These are phyloP conservation scores for Cyberlindnera bimundalis DNA, from an alignment of 805 yeast genomes.

Conservation along the genomic window DNA sequence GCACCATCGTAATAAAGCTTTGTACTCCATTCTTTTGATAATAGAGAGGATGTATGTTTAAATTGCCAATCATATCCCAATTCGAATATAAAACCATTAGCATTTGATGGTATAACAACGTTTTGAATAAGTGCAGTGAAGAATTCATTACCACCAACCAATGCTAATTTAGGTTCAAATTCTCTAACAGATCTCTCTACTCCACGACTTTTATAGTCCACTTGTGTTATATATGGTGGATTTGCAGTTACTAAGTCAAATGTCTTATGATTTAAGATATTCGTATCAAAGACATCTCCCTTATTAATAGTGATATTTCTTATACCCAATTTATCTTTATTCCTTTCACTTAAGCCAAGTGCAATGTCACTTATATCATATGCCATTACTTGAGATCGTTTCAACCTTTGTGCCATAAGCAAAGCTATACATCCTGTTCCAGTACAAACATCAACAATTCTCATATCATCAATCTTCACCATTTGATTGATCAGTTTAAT, in stretches of 20 bases:
- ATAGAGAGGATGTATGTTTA: slow-evolving; percentile 31
- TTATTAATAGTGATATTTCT: slow-evolving; percentile 7
- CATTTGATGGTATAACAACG: slow-evolving; percentile 39
- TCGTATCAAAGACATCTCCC: slow-evolving; percentile 10
- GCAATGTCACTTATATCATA: slow-evolving; percentile 59
- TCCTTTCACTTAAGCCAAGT: slow-evolving; percentile 44
- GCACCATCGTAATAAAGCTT: slow-evolving; percentile 50
- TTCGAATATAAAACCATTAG: slow-evolving; percentile 70
- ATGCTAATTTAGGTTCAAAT: slow-evolving; percentile 76
- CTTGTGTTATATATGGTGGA: slow-evolving; percentile 78
- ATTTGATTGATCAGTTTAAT: slow-evolving; percentile 33
- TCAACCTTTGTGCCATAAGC: slow-evolving; percentile 35
- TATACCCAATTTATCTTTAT: slow-evolving; percentile 28
- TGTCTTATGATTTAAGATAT: slow-evolving; percentile 1
- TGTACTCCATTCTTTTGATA: slow-evolving; percentile 41
- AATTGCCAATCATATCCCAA: slow-evolving; percentile 65
- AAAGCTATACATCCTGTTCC: slow-evolving; percentile 89
- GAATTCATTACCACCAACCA: slow-evolving; percentile 76
- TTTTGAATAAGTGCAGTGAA: slow-evolving; percentile 51
- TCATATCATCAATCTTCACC: slow-evolving; percentile 12
- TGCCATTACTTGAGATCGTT: slow-evolving; percentile 34
- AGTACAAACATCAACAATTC: slow-evolving; percentile 69
- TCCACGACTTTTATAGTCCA: slow-evolving; percentile 38
- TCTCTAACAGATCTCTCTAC: slow-evolving; percentile 61
- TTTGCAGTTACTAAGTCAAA: slow-evolving; percentile 70